Percentiles rank a stretch among this genome's conserved stretches.
Conservation (phyloP, 2,329 filamentous ascomycete genomes). For the Talaromyces pinophilus region DNA sequence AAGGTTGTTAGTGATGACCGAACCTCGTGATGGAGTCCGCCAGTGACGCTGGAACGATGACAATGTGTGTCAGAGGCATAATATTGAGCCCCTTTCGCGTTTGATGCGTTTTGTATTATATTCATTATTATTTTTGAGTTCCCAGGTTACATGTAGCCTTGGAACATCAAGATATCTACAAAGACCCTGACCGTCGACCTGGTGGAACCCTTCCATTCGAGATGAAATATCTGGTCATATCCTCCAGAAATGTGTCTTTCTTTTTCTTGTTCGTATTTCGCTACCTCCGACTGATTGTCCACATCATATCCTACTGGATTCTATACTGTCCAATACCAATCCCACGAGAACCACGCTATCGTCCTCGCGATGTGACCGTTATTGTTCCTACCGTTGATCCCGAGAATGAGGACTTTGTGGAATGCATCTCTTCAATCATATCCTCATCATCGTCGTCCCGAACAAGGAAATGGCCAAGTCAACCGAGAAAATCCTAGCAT, state of each 20-base stretch:
- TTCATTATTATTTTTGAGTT: not conserved
- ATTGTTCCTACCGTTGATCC: constrained; percentile 57
- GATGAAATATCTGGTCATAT: not conserved
- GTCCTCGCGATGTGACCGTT: constrained; percentile 50
- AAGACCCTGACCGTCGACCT: not conserved
- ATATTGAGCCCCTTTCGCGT: not conserved
- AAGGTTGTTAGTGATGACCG: too few relatives aligned
- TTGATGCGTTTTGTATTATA: not conserved
- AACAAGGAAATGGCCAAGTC: constrained; percentile 31
- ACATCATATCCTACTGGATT: constrained; percentile 44
- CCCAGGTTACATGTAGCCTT: not conserved
- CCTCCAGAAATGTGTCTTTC: constrained; percentile 31
- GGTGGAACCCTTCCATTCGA: not conserved
- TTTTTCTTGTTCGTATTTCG: constrained; percentile 46
- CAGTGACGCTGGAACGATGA: not conserved
- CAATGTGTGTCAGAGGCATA: not conserved
- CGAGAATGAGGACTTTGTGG: constrained; percentile 41
- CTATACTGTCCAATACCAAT: constrained; percentile 42
- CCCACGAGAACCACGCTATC: constrained; percentile 34
- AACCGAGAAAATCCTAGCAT: not conserved
- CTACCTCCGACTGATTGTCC: constrained; percentile 51
- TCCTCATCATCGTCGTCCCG: constrained; percentile 51
- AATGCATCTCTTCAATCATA: constrained; percentile 46
- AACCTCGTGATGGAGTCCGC: not conserved
- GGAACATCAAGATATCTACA: not conserved